Conservation (phyloP, 768 basidiomycete genomes). For the Boletus reticuloceps region DNA sequence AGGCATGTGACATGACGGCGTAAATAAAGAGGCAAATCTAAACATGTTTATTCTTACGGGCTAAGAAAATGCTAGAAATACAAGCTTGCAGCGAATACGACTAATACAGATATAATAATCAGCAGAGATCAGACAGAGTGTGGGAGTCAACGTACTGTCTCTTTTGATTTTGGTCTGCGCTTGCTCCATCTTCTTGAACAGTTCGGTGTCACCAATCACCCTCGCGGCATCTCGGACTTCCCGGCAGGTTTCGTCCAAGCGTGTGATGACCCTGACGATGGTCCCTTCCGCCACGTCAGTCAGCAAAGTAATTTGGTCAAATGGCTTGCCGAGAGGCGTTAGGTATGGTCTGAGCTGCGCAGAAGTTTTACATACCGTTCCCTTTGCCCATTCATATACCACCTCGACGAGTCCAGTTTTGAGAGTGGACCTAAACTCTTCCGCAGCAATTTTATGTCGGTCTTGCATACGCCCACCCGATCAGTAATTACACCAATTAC, state of each 20-base stretch:
- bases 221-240: slow-evolving; percentile 97
- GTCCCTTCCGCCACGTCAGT: slow-evolving; percentile 98
- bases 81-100: slow-evolving; percentile 84
- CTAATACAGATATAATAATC: slow-evolving; percentile 35
- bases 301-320: slow-evolving; percentile 87
- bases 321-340: slow-evolving; percentile 59
- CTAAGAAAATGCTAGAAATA: slow-evolving; percentile 56
- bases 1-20: slow-evolving; percentile 9
- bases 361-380: slow-evolving; percentile 69
- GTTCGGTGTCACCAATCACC: slow-evolving; percentile 92
- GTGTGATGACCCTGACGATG: slow-evolving; percentile 93
- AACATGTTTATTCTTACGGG: background rate
- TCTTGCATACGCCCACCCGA: slow-evolving; percentile 78
- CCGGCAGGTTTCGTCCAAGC: slow-evolving; percentile 94
- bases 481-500: slow-evolving; percentile 78
- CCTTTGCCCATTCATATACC: slow-evolving; percentile 99
- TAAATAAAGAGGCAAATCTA: background rate
- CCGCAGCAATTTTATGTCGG: slow-evolving; percentile 69
- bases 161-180: slow-evolving; percentile 91
- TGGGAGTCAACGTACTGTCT: slow-evolving; percentile 69
- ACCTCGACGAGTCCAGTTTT: slow-evolving; percentile 95
- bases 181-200: slow-evolving; percentile 99
- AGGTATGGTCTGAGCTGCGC: background rate
- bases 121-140: background rate
- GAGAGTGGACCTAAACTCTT: slow-evolving; percentile 73